phyloP scores from a whole-genome alignment of 2,329 filamentous ascomycete genomes.

The Aspergillus sp. region DNA sequence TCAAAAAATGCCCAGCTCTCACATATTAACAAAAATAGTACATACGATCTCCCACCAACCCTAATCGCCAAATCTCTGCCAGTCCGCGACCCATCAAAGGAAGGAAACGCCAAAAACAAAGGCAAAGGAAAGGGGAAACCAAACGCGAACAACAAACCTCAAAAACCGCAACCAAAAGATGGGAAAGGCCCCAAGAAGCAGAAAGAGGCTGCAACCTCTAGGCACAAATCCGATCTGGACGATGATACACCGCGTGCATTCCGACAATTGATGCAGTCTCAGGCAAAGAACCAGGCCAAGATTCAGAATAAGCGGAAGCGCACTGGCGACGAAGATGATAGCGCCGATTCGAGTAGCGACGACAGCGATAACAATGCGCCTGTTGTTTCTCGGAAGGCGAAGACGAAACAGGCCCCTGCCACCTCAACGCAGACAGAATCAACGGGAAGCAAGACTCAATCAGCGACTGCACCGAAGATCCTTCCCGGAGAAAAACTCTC shows the following conservation, averaged over 20 bases:
- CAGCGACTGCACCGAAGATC: conserved; percentile 59
- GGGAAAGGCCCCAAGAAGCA: conserved; percentile 7
- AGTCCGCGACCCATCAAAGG: conserved; percentile 48
- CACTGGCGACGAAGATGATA: conserved; percentile 18
- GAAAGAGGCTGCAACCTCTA: conserved; percentile 12
- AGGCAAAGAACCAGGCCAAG: conserved; percentile 44
- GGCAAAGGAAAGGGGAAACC: conserved; percentile 44
- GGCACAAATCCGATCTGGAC: conserved; percentile 38
- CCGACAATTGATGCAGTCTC: conserved; percentile 76
- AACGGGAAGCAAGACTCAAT: background rate
- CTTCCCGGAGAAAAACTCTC: conserved; percentile 78
- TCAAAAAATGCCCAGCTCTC: background rate
- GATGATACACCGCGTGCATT: conserved; percentile 91
- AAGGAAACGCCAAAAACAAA: conserved; percentile 36
- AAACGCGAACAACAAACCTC: conserved; percentile 43
- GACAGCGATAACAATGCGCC: conserved; percentile 16
- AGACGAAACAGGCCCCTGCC: background rate
- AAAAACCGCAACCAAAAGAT: conserved; percentile 14
- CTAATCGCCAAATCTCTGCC: conserved; percentile 60
- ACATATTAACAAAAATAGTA: conserved; percentile 29
- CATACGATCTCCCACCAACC: conserved; percentile 62
- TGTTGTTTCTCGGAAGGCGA: conserved; percentile 20
- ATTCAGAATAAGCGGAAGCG: conserved; percentile 51
- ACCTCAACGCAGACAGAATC: conserved; percentile 1
- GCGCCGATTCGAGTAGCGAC: conserved; percentile 7